Conservation (phyloP, 1,139 yeast genomes). For the Suhomyces taliae region DNA sequence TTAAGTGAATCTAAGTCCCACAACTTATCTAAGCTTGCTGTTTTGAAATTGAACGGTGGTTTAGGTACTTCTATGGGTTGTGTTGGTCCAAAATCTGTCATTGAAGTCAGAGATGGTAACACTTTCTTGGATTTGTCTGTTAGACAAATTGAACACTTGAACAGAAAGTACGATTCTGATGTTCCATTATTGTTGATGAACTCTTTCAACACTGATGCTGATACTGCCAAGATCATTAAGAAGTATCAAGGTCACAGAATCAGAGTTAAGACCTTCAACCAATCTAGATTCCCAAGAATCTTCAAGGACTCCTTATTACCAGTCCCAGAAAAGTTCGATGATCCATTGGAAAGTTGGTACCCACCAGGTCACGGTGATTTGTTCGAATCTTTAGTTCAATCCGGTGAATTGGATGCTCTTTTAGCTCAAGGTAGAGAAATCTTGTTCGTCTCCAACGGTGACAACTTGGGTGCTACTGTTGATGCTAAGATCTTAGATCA, state of each 20-base stretch:
- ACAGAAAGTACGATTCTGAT: conserved; percentile 86
- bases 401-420: conserved; percentile 90
- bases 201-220: conserved; percentile 96
- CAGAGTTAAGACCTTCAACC: conserved; percentile 93
- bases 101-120: conserved; percentile 98
- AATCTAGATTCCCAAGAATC: conserved; percentile 94
- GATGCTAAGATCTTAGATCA: conserved; percentile 88
- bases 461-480: conserved; percentile 97
- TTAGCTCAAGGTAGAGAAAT: conserved; percentile 93
- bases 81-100: conserved; percentile 97
- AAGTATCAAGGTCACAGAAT: conserved; percentile 97
- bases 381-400: conserved; percentile 83
- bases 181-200: conserved; percentile 97
- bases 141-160: conserved; percentile 94
- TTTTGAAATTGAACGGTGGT: conserved; percentile 95
- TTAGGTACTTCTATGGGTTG: conserved; percentile 99
- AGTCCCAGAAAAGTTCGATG: conserved; percentile 77
- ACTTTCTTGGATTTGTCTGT: conserved; percentile 93
- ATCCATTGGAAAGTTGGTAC: conserved; percentile 85
- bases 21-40: conserved; percentile 84
- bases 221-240: conserved; percentile 92
- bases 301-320: conserved; percentile 93
- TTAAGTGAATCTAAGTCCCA: conserved; percentile 37
- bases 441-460: conserved; percentile 95
- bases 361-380: conserved; percentile 99